Evolutionary conservation across 2,329 filamentous ascomycete genomes (phyloP), one percentile per base, ranked within the genome.

Genomic region (Helotiales sp.): DNA sequence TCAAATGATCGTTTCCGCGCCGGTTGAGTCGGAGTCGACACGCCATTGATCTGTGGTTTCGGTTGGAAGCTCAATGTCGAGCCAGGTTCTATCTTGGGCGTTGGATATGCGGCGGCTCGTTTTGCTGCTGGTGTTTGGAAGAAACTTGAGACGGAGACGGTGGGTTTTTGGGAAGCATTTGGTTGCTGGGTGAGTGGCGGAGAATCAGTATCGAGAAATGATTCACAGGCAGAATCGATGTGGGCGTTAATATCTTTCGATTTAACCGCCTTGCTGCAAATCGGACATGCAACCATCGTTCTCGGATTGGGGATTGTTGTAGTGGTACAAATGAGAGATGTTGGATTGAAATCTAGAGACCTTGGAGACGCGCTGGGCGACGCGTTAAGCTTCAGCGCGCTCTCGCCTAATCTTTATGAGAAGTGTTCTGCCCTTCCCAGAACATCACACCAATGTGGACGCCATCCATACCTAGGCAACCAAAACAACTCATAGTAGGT

Each of bases 201-300:
- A 22, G 80, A 86, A 64, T 75, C 75, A 67, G 78, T 74, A 76
- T 91, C 81, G 70, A 96, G 78, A 77, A 90, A 90, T 40, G 82
- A 84, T 68, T 86, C 79, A 81, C 95, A 98, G 71, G 86, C 87
- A 32, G 93, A 95, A 81, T 98, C 96, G 77, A 98, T 88, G 79
- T 98, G 95, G 72, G 85, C 85, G 80, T 98, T 98, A 83, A 98
- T 98, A 72, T 91, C 87, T 75, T 82, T 82, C 71, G 90, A 81
- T 71, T 87, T 90, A 74, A 96, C 92, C 64, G 85, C 82, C 74
- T 91, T 90, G 76, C 87, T 84, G 82, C 93, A 97, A 72, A 94
- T 92, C 17, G 93, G 93, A 77, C 93, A 97, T 74, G 88, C 86
- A 73, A 96, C 91, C 76, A 78, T 78, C 7, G 28, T 65, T 57